Conservation (phyloP, 176 grass and related monocot genomes). For the Tillandsia leiboldiana region DNA sequence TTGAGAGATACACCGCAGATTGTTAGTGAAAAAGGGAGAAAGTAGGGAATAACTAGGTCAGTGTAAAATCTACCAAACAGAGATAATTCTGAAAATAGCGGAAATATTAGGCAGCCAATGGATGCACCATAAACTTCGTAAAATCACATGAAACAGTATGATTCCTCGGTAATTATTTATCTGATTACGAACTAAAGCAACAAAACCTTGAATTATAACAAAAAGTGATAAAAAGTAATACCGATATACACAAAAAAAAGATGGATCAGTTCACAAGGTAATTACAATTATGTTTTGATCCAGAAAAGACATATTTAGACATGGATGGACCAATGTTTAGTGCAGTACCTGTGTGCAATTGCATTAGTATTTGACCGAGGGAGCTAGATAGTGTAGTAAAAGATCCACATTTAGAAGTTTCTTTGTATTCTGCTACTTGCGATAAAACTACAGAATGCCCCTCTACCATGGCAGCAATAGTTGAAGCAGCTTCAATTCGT, state of each 20-base stretch:
- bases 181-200: not conserved
- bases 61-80: too few species aligned
- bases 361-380: conserved; percentile 87
- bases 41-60: too few species aligned
- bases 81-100: too few species aligned
- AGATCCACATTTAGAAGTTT: conserved; percentile 62
- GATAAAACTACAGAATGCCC: conserved; percentile 61
- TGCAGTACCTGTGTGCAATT: conserved; percentile 71
- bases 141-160: not conserved
- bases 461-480: conserved; percentile 74
- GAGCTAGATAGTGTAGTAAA: conserved; percentile 87
- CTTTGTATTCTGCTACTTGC: conserved; percentile 94
- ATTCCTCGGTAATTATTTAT: not conserved
- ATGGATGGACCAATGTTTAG: not conserved
- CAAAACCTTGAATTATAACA: not conserved
- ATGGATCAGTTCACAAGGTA: not conserved
- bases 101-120: not conserved
- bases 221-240: not conserved
- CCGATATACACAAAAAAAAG: not conserved
- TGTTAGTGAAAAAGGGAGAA: too few species aligned
- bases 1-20: too few species aligned
- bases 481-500: conserved; percentile 59
- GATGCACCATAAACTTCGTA: not conserved
- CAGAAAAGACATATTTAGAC: not conserved
- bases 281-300: not conserved